Evolutionary conservation across 768 basidiomycete species (phyloP).

Genomic region (Trametes maxima): DNA sequence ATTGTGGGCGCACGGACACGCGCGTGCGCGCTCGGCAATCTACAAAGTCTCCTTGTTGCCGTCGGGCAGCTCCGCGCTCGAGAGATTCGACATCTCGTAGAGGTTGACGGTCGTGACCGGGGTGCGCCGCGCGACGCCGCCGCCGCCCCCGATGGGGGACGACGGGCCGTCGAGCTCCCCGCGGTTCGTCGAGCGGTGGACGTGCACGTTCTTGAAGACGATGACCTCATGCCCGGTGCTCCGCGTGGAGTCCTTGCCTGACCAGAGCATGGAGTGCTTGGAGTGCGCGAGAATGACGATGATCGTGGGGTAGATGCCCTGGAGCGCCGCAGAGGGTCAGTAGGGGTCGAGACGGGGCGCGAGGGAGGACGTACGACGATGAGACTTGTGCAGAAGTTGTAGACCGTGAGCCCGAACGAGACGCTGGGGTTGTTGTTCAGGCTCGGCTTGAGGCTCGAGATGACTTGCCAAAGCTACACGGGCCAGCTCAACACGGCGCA

Average conservation of each 20-base stretch:
- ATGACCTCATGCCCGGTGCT: too few relatives aligned
- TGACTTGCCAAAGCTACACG: neutral
- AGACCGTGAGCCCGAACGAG: constrained; percentile 24
- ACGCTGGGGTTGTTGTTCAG: constrained; percentile 3
- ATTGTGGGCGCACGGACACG: too few relatives aligned
- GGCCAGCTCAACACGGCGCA: too few relatives aligned
- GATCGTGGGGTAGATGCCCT: constrained; percentile 30
- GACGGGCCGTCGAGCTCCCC: too few relatives aligned
- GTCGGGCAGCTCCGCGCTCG: neutral
- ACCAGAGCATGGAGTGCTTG: neutral
- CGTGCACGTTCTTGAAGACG: too few relatives aligned
- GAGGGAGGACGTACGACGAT: constrained; percentile 24
- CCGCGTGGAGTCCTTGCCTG: neutral
- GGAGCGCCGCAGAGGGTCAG: neutral
- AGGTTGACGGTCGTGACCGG: constrained; percentile 3
- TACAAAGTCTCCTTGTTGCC: too few relatives aligned
- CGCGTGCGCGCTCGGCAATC: too few relatives aligned
- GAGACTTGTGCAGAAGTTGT: constrained; percentile 21
- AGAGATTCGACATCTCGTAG: constrained; percentile 5
- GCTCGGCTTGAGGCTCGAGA: constrained; percentile 13
- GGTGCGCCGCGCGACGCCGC: neutral
- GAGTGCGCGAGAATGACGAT: constrained; percentile 28
- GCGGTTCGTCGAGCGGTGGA: too few relatives aligned
- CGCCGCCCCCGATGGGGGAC: neutral
- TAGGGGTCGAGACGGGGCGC: neutral